Evolutionary conservation across 768 basidiomycete species (phyloP), one percentile per base, ranked within the genome.

Genomic region (Nidularia pulvinata): DNA sequence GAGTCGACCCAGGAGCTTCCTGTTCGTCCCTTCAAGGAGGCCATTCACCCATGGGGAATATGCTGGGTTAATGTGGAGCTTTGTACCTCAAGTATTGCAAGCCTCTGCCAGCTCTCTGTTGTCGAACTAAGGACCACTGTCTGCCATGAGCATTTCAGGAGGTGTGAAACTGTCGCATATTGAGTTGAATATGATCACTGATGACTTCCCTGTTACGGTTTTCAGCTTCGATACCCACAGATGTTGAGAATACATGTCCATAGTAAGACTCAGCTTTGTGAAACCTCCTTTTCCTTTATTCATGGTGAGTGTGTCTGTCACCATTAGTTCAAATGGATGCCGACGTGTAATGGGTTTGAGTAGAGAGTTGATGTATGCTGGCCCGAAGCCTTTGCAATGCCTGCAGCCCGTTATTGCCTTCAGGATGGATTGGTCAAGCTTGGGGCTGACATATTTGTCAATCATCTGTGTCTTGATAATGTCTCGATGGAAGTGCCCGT

Each of bases 41-140:
- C 73, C 68, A 47, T 76, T 76, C 7, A 75, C 56, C 76, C 74
- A 78, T 4, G 73, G 75, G 7, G 72, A 60, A 47, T 77, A 77
- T 2, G 69, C 69, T 11, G 72, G 39, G 0, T 60, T 54, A 0
- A 67, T 55, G 7, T 66, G 55, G 2, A 59, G 53, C 32, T 62
- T 48, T 1, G 60, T 61, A 0, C 61, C 56, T 7, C 56, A 33
- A 7, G 48, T 25, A 2, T 56, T 50, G 50, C 73, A 79, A 46
- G 59, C 57, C 2, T 51, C 61, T 0, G 37, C 1, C 0, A 78
- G 65, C 6, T 70, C 69, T 6, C 61, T 33, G 55, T 69, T 70
- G 25, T 70, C 59, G 53, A 77, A 77, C 48, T 76, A 67, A 1
- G 55, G 42, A 0, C 74, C 70, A 0, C 73, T 65, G 32, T 77